phyloP scores from a whole-genome alignment of 2,329 filamentous ascomycete genomes.

The Gnomoniopsis smithogilvyi region DNA sequence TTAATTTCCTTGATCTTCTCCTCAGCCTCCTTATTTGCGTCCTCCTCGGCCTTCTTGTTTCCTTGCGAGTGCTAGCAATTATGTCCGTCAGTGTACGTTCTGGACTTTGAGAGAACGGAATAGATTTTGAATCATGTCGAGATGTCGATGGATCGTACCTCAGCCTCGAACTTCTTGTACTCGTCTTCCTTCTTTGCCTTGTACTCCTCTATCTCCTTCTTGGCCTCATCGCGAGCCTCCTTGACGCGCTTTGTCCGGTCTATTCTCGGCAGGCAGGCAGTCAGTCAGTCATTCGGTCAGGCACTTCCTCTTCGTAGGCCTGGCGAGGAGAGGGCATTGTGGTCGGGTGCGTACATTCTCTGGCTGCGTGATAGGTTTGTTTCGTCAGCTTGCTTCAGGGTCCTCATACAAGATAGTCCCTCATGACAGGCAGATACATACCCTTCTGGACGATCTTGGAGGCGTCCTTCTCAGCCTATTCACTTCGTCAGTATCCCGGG shows the following conservation, averaged over 20 bases:
- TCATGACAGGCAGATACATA: constrained; percentile 36
- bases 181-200: constrained; percentile 85
- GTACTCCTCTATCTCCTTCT: constrained; percentile 97
- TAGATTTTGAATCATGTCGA: no score
- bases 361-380: constrained; percentile 48
- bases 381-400: constrained; percentile 27
- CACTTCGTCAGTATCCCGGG: constrained; percentile 14
- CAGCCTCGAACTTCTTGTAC: constrained; percentile 89
- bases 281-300: neutral
- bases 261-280: constrained; percentile 30
- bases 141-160: constrained; percentile 38
- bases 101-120: neutral
- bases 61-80: constrained; percentile 76
- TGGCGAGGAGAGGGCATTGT: neutral
- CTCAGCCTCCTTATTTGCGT: constrained; percentile 79
- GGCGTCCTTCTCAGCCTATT: constrained; percentile 91
- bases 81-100: constrained; percentile 14
- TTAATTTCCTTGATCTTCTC: constrained; percentile 79
- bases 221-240: constrained; percentile 92
- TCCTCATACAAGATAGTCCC: neutral
- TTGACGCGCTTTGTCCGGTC: constrained; percentile 96
- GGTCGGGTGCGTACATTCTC: constrained; percentile 69
- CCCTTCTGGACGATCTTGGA: constrained; percentile 99
- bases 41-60: constrained; percentile 75
- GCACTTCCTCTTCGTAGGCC: neutral